A percentile compares a stretch with the other conserved stretches of the same genome.
Conservation (phyloP, 2,329 filamentous ascomycete species). For the Magnaporthales sp. region DNA sequence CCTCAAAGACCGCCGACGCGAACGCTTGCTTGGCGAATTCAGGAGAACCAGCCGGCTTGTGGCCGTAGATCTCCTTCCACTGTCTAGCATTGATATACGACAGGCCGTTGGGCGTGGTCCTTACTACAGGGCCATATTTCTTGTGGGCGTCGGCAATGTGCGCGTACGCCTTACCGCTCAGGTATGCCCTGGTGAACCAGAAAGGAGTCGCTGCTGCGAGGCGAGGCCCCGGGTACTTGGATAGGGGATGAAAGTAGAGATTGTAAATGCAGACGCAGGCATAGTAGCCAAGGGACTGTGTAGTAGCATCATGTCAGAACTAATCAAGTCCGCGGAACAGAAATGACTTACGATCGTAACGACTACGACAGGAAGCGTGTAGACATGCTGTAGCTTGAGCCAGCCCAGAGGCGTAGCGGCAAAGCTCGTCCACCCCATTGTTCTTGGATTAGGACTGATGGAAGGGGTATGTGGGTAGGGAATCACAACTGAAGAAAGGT, state of each 20-base stretch:
- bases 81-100: conserved; percentile 24
- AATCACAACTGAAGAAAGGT: neutral
- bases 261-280: conserved; percentile 2
- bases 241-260: conserved; percentile 4
- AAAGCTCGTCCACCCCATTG: neutral
- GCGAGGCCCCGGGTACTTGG: conserved; percentile 6
- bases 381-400: neutral
- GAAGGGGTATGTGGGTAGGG: neutral
- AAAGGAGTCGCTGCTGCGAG: conserved; percentile 5
- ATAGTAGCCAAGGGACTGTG: neutral
- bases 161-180: neutral
- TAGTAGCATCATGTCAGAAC: neutral
- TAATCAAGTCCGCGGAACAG: neutral
- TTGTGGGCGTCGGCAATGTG: conserved; percentile 14
- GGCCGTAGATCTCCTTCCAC: conserved; percentile 26
- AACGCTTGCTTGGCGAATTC: conserved; percentile 2
- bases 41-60: conserved; percentile 8
- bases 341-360: neutral
- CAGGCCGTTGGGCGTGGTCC: conserved; percentile 31
- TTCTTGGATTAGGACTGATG: neutral
- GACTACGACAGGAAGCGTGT: neutral
- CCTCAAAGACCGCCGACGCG: conserved; percentile 2
- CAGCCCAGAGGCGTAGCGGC: neutral
- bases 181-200: neutral
- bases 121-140: conserved; percentile 31